phyloP scores from a whole-genome alignment of 1,139 yeast species.

The Entelexis sorbosivorans region DNA sequence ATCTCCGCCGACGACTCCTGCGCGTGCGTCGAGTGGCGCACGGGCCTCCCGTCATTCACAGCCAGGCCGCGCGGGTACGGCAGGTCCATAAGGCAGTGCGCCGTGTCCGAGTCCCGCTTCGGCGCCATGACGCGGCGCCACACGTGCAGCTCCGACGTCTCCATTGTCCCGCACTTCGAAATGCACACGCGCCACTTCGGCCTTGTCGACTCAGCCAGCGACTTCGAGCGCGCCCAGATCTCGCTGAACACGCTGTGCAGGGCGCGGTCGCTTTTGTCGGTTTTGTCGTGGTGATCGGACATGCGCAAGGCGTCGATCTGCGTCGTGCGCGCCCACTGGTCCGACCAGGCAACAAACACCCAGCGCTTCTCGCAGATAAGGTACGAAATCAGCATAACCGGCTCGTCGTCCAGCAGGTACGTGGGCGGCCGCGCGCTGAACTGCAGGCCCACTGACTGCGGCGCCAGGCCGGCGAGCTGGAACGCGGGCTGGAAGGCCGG shows the following conservation, averaged over 20 bases:
- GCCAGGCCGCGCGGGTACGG: constrained; percentile 41
- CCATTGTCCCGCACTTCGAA: constrained; percentile 31
- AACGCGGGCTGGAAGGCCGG: constrained; percentile 27
- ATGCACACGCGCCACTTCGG: constrained; percentile 31
- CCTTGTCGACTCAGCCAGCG: constrained; percentile 5
- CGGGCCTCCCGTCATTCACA: constrained; percentile 2
- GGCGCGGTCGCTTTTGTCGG: constrained; percentile 9
- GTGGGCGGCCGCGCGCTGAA: constrained; percentile 34
- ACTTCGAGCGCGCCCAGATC: constrained; percentile 43
- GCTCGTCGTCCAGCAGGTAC: constrained; percentile 48
- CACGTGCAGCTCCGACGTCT: constrained; percentile 28
- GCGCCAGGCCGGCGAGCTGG: constrained; percentile 30
- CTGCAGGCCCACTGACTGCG: constrained; percentile 42
- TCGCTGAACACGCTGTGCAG: constrained; percentile 43
- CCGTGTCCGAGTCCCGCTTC: not conserved
- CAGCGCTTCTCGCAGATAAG: constrained; percentile 70
- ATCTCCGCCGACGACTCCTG: not conserved
- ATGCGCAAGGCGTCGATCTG: constrained; percentile 47
- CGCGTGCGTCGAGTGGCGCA: not conserved
- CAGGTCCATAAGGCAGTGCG: constrained; percentile 39
- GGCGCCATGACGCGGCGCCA: constrained; percentile 25
- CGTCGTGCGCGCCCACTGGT: constrained; percentile 60
- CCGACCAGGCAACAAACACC: constrained; percentile 85
- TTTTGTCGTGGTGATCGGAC: constrained; percentile 8
- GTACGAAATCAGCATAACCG: constrained; percentile 74